Conservation (phyloP, 2,329 filamentous ascomycete species). For the Fusarium oxysporum region DNA sequence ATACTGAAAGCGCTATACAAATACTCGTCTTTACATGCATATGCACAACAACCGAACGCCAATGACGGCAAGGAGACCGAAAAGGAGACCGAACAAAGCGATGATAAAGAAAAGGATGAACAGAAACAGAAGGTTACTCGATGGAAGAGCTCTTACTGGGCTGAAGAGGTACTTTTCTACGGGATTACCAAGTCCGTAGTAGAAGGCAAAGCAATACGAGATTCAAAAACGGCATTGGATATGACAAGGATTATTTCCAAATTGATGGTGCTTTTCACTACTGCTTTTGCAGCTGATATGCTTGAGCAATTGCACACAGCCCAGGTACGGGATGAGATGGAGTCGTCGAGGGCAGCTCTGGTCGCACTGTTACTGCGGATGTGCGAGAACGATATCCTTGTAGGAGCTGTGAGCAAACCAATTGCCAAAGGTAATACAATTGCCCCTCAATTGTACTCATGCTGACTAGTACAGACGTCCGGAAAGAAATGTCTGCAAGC, state of each 20-base stretch:
- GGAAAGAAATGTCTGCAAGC: slow-evolving; percentile 62
- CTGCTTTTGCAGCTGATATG: slow-evolving; percentile 62
- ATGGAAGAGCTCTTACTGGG: slow-evolving; percentile 68
- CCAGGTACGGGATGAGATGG: slow-evolving; percentile 67
- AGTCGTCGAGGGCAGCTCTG: slow-evolving; percentile 70
- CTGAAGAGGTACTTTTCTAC: slow-evolving; percentile 94
- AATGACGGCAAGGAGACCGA: slow-evolving; percentile 38
- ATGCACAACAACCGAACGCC: slow-evolving; percentile 31
- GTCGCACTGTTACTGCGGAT: slow-evolving; percentile 72
- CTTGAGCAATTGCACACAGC: slow-evolving; percentile 59
- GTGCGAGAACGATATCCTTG: slow-evolving; percentile 68
- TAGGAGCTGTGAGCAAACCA: slow-evolving; percentile 64
- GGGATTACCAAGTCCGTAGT: slow-evolving; percentile 89
- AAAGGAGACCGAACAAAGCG: slow-evolving; percentile 18
- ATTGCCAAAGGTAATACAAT: slow-evolving; percentile 61
- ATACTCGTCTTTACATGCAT: slow-evolving; percentile 65
- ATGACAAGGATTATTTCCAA: slow-evolving; percentile 63
- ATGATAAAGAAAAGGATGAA: slow-evolving; percentile 38
- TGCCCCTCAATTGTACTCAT: neutral
- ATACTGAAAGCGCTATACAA: slow-evolving; percentile 67
- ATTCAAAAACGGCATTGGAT: slow-evolving; percentile 60
- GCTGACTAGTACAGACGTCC: slow-evolving; percentile 52
- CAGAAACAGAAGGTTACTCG: slow-evolving; percentile 45
- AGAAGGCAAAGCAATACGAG: slow-evolving; percentile 61
- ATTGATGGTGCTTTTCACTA: slow-evolving; percentile 70